Evolutionary conservation across 371 early-diverging fungal species (phyloP).

Genomic region (Dinochytrium kinnereticum): DNA sequence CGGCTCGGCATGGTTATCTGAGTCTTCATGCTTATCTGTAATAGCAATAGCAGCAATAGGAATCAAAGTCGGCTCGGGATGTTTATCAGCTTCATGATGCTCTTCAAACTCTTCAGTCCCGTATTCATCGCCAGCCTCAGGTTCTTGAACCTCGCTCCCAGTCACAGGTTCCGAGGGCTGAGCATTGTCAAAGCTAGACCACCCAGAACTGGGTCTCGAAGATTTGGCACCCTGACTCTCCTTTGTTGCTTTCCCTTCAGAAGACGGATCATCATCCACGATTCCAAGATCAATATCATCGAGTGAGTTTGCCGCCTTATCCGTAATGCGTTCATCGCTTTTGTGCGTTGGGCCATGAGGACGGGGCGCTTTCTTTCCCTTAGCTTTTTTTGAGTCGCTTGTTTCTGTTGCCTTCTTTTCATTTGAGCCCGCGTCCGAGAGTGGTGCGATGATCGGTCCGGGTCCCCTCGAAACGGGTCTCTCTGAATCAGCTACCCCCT

Average conservation of each 20-base stretch:
- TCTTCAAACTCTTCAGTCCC: conserved; percentile 2
- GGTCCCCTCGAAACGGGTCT: conserved; percentile 7
- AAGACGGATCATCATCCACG: conserved; percentile 28
- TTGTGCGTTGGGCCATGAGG: too few species aligned
- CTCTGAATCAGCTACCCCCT: background rate
- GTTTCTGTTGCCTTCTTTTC: too few species aligned
- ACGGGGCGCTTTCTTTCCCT: too few species aligned
- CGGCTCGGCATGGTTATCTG: background rate
- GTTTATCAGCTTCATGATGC: background rate
- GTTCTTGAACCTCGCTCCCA: background rate
- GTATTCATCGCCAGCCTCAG: background rate
- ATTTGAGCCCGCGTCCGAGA: too few species aligned
- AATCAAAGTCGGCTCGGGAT: background rate
- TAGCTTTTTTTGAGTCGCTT: too few species aligned
- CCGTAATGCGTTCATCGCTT: background rate
- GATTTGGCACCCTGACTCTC: background rate
- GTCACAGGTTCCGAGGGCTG: conserved; percentile 6
- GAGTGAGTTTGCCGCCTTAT: conserved; percentile 16
- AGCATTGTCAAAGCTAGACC: conserved; percentile 38
- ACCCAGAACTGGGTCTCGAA: conserved; percentile 37
- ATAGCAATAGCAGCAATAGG: too few species aligned
- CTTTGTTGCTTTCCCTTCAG: background rate
- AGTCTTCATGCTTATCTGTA: too few species aligned
- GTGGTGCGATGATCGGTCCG: conserved; percentile 3
- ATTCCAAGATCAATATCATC: conserved; percentile 36